Base-by-base conservation (phyloP, 176 grass and related monocot genomes). In the Ananas comosus region DNA sequence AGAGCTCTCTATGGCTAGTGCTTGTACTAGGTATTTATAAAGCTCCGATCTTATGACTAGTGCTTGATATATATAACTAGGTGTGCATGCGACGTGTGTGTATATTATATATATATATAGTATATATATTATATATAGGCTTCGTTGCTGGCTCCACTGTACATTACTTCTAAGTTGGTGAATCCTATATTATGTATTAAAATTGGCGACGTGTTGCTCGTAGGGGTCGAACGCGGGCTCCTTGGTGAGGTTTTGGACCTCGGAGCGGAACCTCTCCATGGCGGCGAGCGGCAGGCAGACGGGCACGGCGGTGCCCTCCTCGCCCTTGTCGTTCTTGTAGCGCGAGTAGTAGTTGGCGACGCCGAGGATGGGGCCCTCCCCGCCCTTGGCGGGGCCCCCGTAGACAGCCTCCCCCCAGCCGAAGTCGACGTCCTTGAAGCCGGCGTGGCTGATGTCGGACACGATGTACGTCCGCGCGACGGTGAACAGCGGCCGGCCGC, bases 261-360 rank as follows among this genome's bases (percentile, higher is more conserved):
- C 88, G 18, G 79, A 66, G 51, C 71, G 69, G 81, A 96, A 96
- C 81, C 67, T 88, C 1, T 80, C 80, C 91, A 91, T 91, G 70
- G 80, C 77, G 24, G 73, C 74, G 74, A 28, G 74, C 50, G 91
- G 91, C 12, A 96, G 53, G 80, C 74, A 86, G 59, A 91, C 72
- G 8, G 91, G 85, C 66, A 96, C 92, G 11, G 80, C 72, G 1
- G 76, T 72, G 12, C 77, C 78, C 3, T 82, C 80, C 77, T 91
- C 92, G 2, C 85, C 85, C 25, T 72, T 72, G 2, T 53, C 73
- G 49, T 91, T 91, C 75, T 13, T 96, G 16, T 69, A 73, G 14
- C 70, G 18, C 0, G 83, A 68, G 71, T 86, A 91, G 80, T 84
- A 91, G 78, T 80, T 91, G 50, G 78, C 85, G 1, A 78, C 70